Evolutionary conservation across 768 basidiomycete species (phyloP).

Genomic region (Collybia sordida): DNA sequence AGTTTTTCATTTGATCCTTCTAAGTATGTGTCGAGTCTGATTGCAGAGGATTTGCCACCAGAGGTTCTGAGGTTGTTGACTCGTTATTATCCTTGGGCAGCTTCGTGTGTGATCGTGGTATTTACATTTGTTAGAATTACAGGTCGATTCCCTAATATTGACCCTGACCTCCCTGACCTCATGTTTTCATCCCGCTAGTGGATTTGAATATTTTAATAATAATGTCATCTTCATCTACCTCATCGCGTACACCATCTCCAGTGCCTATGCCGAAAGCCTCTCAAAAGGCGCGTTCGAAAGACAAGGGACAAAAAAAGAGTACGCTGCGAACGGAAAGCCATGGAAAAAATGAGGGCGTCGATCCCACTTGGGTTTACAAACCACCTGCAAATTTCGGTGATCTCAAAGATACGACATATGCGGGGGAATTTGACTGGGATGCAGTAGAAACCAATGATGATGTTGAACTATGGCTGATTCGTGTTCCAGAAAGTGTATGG

Average conservation of each 20-base stretch:
- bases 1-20: too few species aligned
- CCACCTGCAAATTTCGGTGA: conserved; percentile 54
- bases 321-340: conserved; percentile 13
- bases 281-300: conserved; percentile 4
- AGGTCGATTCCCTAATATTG: too few species aligned
- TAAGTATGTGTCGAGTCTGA: too few species aligned
- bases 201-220: background rate
- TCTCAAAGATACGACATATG: conserved; percentile 46
- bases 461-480: conserved; percentile 69
- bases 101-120: too few species aligned
- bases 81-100: too few species aligned
- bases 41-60: too few species aligned
- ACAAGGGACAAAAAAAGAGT: conserved; percentile 12
- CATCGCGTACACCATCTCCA: conserved; percentile 14
- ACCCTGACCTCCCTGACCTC: too few species aligned
- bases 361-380: conserved; percentile 58
- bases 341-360: conserved; percentile 52
- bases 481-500: conserved; percentile 67
- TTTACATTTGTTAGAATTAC: too few species aligned
- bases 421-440: conserved; percentile 69
- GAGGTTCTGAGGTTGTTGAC: too few species aligned
- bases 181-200: too few species aligned
- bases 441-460: conserved; percentile 52
- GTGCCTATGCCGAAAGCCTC: background rate
- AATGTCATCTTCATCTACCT: conserved; percentile 10